Evolutionary conservation across 306 rosid species (phyloP).

Genomic region (Cyclanthera cordifolia): DNA sequence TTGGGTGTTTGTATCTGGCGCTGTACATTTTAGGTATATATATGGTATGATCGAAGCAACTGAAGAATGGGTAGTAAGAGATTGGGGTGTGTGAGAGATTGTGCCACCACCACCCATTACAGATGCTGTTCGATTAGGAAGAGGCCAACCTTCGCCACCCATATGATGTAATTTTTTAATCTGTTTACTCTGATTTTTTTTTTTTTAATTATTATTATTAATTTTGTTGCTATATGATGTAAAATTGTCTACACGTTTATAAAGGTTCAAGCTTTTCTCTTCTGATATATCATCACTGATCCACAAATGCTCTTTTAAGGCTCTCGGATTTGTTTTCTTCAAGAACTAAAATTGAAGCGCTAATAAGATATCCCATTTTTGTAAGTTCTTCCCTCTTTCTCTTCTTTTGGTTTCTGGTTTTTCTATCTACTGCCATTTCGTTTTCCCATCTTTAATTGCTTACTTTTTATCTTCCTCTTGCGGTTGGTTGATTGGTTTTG

Average conservation of each 20-base stretch:
- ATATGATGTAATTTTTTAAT: not conserved
- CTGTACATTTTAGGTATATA: not conserved
- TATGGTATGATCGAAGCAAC: not conserved
- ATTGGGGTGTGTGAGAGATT: not conserved
- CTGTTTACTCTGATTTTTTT: not conserved
- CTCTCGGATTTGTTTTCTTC: slow-evolving; percentile 30
- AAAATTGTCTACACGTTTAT: slow-evolving; percentile 4
- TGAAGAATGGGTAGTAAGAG: not conserved
- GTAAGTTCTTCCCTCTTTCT: slow-evolving; percentile 22
- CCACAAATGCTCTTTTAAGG: slow-evolving; percentile 18
- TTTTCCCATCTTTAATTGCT: not conserved
- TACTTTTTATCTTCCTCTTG: not conserved
- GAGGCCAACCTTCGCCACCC: no score
- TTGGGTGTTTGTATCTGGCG: not conserved
- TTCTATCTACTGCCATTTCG: slow-evolving; percentile 1
- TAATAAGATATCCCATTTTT: slow-evolving; percentile 13
- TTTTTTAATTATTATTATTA: not conserved
- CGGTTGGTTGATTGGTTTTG: not conserved
- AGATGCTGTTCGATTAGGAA: no score
- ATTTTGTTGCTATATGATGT: slow-evolving; percentile 1
- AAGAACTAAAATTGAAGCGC: not conserved
- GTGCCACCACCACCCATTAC: not conserved
- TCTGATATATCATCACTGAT: not conserved
- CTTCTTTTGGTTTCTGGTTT: not conserved
- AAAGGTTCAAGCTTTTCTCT: slow-evolving; percentile 13